Evolutionary conservation across 768 basidiomycete species (phyloP), one percentile per base, ranked within the genome.

Genomic region (Trametes cinnabarina): DNA sequence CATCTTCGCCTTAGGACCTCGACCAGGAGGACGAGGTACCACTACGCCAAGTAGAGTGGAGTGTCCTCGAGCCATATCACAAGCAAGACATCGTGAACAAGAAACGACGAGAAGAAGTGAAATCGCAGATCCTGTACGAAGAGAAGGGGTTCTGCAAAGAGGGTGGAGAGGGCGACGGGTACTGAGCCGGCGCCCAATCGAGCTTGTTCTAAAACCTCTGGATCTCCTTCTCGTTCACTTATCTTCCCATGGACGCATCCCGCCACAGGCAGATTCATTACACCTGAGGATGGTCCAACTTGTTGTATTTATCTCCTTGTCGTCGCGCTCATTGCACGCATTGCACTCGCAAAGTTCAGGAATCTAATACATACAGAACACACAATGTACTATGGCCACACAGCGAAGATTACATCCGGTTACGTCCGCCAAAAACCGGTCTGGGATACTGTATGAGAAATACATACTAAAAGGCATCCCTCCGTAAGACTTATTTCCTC

Each of bases 81-180:
- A 84, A 84, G 70, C 77, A 79, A 54, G 90, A 92, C 43, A 79
- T 85, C 51, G 88, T 89, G 56, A 73, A 72, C 54, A 90, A 89
- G 74, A 90, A 91, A 69, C 77, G 81, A 51, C 82, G 85, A n/a
- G 95, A 97, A 65, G 89, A 92, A 55, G 73, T 76, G 67, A 94
- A 92, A 73, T 85, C 93, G 32, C 82, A 90, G 66, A 81, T 96
- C 40, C 75, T 98, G 57, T 90, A 82, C 66, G 85, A 90, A 69
- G 80, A 90, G 70, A 85, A 86, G 63, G 96, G 96, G 2, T 98
- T 96, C 73, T 93, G 88, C 69, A 92, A 88, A 71, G 96, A 98
- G 71, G 94, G 94, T 11, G 92, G 93, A 35, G 96, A 98, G 76
- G 95, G 95, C 8, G 96, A 98, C 71, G 93, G 93, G 11, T 98